Base-by-base conservation (phyloP, 306 rosid species). In the Biancaea sappan region DNA sequence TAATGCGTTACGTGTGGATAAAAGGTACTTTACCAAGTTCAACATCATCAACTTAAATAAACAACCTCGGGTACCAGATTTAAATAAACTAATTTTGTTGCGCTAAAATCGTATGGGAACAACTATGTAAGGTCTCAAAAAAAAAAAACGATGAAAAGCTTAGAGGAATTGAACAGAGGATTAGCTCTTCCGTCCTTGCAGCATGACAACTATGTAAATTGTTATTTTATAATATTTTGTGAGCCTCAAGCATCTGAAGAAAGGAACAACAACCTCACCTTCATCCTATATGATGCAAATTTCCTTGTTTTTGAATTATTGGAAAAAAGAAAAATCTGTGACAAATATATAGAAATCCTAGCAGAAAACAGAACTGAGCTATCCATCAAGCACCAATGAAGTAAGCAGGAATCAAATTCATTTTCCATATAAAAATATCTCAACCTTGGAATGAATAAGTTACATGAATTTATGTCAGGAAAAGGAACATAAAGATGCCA, bases 401-500 rank as follows among this genome's bases (percentile, higher is more conserved):
- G 90, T 88, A 91, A 77, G 98, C 97, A 74, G 94, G 94, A 70
- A 93, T 89, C 32, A 94, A 90, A 84, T 84, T 90, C 90, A 93
- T 66, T 86, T 89, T 93, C 82, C 89, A 73, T 40, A 91, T 68
- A n/a, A n/a, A 76, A 90, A 93, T 76, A 93, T 86, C 84, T 90
- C 91, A 69, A 87, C 87, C 98, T 89, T 89, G 68, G 79, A 88
- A 46, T 72, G 73, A 74, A 29, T 31, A 50, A 53, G 35, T 57
- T 15, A 51, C 47, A 50, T 22, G 51, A 59, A 73, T 44, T 71
- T 52, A 43, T 50, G 14, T 52, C 32, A 58, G 62, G 24, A 37
- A 65, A 66, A 50, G 47, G 41, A 34, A 48, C 48, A 34, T 34
- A 58, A 66, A 61, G n/a, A 73, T 47, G 75, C 72, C 14, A 19